These are phyloP conservation scores for Fusarium decemcellulare DNA, from an alignment of 2,329 filamentous ascomycete species.

Conservation along the genomic window DNA sequence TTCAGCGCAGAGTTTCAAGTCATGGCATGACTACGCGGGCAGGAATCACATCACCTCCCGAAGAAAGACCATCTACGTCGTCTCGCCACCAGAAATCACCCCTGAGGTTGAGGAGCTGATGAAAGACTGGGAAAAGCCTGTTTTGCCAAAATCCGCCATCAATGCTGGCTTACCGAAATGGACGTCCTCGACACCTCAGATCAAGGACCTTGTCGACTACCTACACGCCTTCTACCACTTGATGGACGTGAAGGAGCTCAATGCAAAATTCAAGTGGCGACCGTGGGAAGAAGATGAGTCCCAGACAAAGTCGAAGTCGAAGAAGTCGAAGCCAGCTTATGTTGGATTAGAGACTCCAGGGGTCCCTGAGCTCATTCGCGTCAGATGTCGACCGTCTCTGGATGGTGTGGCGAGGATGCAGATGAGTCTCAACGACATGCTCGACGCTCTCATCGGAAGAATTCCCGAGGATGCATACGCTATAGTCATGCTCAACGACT, in stretches of 20 bases:
- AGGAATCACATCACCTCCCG: conserved; percentile 64
- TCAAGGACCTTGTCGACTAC: conserved; percentile 54
- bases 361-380: conserved; percentile 57
- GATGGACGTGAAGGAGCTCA: conserved; percentile 62
- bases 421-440: conserved; percentile 72
- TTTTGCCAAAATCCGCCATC: conserved; percentile 18
- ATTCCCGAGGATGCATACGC: conserved; percentile 72
- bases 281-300: conserved; percentile 58
- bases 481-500: conserved; percentile 68
- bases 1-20: conserved; percentile 65
- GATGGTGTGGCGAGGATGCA: conserved; percentile 65
- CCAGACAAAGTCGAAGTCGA: conserved; percentile 22
- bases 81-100: conserved; percentile 58
- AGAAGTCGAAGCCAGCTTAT: conserved; percentile 40
- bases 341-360: conserved; percentile 61
- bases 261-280: conserved; percentile 59
- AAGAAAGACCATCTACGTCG: conserved; percentile 69
- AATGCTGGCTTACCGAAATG: conserved; percentile 10
- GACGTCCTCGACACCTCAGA: conserved; percentile 40
- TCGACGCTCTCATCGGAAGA: conserved; percentile 68
- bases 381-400: conserved; percentile 64
- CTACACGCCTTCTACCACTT: conserved; percentile 66
- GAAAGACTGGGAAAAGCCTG: conserved; percentile 57
- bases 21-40: conserved; percentile 61
- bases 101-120: conserved; percentile 53